These are phyloP conservation scores for Leptodontidium sp. DNA, from an alignment of 2,329 filamentous ascomycete species.

Conservation along the genomic window DNA sequence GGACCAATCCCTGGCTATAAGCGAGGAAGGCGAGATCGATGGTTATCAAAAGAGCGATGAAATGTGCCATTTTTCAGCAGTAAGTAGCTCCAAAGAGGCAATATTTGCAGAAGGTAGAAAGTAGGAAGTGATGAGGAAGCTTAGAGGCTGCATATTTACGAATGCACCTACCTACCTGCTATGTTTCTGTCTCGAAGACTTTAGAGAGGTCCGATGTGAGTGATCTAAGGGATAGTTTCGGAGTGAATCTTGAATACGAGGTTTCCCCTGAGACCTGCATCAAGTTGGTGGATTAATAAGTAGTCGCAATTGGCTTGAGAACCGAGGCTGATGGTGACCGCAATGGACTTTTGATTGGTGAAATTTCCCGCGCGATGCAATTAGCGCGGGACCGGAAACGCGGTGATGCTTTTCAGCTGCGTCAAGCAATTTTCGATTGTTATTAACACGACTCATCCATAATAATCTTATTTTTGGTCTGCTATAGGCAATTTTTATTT, in stretches of 20 bases:
- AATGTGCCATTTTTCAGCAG: no score
- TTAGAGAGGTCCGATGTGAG: not conserved
- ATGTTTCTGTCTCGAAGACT: not conserved
- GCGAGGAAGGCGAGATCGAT: no score
- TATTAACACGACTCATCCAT: no score
- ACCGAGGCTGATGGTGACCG: slow-evolving; percentile 2
- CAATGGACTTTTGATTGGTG: not conserved
- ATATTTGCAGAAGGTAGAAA: no score
- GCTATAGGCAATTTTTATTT: not conserved
- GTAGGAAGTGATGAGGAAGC: no score
- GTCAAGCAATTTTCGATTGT: not conserved
- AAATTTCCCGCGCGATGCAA: not conserved
- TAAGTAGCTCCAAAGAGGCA: no score
- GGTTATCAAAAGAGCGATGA: no score
- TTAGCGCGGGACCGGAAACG: not conserved
- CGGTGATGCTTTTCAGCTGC: not conserved
- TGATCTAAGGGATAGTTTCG: not conserved
- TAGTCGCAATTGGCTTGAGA: not conserved
- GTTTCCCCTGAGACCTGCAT: not conserved
- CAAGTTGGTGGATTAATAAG: not conserved
- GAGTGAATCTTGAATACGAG: not conserved
- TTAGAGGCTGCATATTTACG: no score
- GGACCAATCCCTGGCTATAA: no score
- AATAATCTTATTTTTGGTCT: not conserved
- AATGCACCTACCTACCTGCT: no score